These are phyloP conservation scores for Pterocarpus macrocarpus DNA, from an alignment of 306 rosid genomes.

Conservation along the genomic window DNA sequence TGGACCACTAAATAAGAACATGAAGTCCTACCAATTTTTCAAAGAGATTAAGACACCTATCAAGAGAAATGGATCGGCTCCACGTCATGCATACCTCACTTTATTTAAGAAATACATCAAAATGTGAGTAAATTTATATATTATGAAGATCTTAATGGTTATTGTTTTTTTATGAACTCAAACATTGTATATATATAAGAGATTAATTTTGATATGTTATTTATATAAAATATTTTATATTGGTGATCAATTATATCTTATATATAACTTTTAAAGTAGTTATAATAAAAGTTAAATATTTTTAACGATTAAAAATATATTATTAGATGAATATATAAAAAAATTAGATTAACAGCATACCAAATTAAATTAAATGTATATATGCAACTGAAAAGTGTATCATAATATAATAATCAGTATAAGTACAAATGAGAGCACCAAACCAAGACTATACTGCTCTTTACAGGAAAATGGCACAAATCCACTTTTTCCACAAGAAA, in stretches of 20 bases:
- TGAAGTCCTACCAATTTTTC: slow-evolving; percentile 67
- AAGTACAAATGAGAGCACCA: slow-evolving; percentile 56
- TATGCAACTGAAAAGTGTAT: slow-evolving; percentile 21
- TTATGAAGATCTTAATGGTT: neutral
- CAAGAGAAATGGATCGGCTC: slow-evolving; percentile 68
- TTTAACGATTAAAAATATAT: too few relatives aligned
- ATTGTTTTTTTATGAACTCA: neutral
- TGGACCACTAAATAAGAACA: slow-evolving; percentile 71
- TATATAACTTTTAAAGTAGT: too few relatives aligned
- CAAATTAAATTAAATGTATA: too few relatives aligned
- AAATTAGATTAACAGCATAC: too few relatives aligned
- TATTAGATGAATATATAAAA: too few relatives aligned
- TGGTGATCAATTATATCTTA: too few relatives aligned
- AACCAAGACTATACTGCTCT: slow-evolving; percentile 40
- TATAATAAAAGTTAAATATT: too few relatives aligned
- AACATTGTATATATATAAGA: neutral
- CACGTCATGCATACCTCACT: slow-evolving; percentile 65
- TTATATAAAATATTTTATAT: too few relatives aligned
- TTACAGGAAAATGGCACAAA: slow-evolving; percentile 49
- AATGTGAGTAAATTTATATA: slow-evolving; percentile 1
- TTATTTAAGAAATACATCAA: neutral
- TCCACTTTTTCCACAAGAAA: slow-evolving; percentile 49
- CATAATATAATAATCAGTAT: slow-evolving; percentile 34
- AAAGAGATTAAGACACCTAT: slow-evolving; percentile 57
- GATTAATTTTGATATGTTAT: too few relatives aligned